Conservation (phyloP, 179 eudicot genomes). For the Beta corolliflora region DNA sequence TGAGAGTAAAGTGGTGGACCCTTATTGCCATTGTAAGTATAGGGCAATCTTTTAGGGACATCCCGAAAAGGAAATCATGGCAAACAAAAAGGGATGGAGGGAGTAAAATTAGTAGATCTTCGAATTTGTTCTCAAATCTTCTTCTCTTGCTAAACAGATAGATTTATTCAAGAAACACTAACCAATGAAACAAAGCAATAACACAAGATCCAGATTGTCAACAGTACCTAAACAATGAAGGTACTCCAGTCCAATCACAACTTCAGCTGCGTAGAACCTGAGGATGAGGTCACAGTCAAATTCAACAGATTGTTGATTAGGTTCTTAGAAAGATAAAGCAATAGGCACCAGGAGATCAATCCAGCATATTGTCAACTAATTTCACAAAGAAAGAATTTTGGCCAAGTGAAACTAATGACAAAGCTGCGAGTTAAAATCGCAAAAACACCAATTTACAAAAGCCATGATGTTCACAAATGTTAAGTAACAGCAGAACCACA, state of each 20-base stretch:
- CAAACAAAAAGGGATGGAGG: too few relatives aligned
- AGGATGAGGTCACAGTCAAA: conserved; percentile 16
- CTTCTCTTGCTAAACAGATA: neutral
- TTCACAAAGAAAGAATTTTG: neutral
- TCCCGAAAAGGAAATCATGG: too few relatives aligned
- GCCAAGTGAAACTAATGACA: neutral
- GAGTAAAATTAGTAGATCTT: neutral
- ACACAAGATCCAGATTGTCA: conserved; percentile 9
- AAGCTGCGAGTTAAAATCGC: neutral
- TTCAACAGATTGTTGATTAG: neutral
- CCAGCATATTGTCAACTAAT: neutral
- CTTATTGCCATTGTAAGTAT: too few relatives aligned
- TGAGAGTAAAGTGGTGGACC: too few relatives aligned
- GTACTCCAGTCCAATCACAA: conserved; percentile 87
- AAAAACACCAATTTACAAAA: neutral
- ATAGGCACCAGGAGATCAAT: neutral
- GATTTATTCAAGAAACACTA: conserved; percentile 6
- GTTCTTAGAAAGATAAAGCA: neutral
- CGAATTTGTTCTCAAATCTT: neutral
- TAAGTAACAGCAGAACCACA: neutral
- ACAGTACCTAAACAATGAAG: conserved; percentile 94
- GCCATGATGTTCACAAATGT: neutral
- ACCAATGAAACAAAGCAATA: conserved; percentile 1
- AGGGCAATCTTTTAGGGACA: too few relatives aligned
- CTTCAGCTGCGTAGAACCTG: conserved; percentile 99